Evolutionary conservation across 2,329 filamentous ascomycete species (phyloP), one percentile per base, ranked within the genome.

Genomic region (Aspergillus cejpii): DNA sequence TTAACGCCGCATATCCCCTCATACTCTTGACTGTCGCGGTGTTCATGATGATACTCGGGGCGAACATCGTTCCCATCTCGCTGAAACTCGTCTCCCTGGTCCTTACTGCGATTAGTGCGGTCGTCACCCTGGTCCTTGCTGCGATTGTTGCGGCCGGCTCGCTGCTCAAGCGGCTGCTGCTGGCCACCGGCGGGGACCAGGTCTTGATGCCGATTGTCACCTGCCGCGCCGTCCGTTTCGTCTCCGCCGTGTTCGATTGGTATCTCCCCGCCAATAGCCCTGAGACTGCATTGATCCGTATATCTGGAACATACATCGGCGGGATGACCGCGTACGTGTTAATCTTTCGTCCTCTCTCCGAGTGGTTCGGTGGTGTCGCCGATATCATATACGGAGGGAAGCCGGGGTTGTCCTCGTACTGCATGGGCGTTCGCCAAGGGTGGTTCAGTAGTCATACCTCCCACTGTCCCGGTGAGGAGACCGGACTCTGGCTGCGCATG

Each of bases 381-480:
- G 38, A 21, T 6, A 47, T 47, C 6, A 12, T 52, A 11, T 29
- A 19, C 3, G 15, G 44, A 8, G 12, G 24, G 26, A 28, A 29
- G 2, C 19, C 17, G 44, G 43, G 41, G 11, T 31, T 28, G 19
- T 45, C 34, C 11, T 19, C 31, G n/a, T 37, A 49, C 41, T 56
- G 47, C 28, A 12, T 48, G 17, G 21, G 37, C 6, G 33, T 39
- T 15, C 36, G 29, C 14, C 12, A 19, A 12, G 17, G 20, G 12
- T 23, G 19, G 21, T n/a, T 17, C n/a, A 17, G 15, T n/a, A 34
- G 11, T 21, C 41, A 8, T 37, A 40, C 24, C 23, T 10, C 15
- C 15, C 48, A 47, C 31, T 56, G 52, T 24, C 17, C 38, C n/a
- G 50, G 52, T 4, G 41, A 49, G 14, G 45, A 44, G 26, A 19